Evolutionary conservation across 257 asterid genomes (phyloP).

Genomic region (Gentiana macrophylla): DNA sequence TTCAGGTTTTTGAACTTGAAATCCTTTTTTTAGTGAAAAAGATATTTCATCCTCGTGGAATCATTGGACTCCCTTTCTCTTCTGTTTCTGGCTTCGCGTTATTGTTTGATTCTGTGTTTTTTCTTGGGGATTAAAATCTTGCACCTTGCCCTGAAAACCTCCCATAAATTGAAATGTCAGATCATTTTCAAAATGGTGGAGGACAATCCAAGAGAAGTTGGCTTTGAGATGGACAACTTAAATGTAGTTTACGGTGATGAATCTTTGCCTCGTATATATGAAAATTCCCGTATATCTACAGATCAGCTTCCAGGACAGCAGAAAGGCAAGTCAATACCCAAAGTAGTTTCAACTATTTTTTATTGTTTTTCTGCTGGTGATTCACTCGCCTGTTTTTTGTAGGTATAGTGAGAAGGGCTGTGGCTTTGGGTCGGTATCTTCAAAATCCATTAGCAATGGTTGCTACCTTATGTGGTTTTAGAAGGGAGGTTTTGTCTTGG

Average conservation of each 20-base stretch:
- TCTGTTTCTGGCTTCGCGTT: no score
- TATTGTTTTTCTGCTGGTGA: not conserved
- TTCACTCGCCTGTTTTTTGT: not conserved
- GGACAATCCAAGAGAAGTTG: conserved; percentile 96
- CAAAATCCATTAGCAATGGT: conserved; percentile 94
- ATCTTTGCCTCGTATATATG: conserved; percentile 89
- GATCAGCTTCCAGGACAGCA: conserved; percentile 94
- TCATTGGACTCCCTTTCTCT: no score
- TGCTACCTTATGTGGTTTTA: conserved; percentile 89
- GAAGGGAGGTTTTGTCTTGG: conserved; percentile 91
- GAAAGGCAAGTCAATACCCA: conserved; percentile 36
- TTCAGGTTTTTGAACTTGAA: no score
- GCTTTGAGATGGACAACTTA: conserved; percentile 91
- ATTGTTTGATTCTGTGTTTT: no score
- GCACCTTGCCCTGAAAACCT: not conserved
- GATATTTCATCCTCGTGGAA: no score
- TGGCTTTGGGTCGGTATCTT: conserved; percentile 85
- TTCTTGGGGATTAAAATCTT: no score
- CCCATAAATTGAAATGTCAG: conserved; percentile 25
- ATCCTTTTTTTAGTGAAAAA: no score
- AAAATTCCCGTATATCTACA: conserved; percentile 76
- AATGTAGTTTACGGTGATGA: conserved; percentile 90
- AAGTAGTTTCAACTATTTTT: not conserved
- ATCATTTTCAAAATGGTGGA: conserved; percentile 97
- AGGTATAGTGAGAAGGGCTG: conserved; percentile 95